Conservation (phyloP, 805 yeast genomes). For the Phaffomyces thermotolerans region DNA sequence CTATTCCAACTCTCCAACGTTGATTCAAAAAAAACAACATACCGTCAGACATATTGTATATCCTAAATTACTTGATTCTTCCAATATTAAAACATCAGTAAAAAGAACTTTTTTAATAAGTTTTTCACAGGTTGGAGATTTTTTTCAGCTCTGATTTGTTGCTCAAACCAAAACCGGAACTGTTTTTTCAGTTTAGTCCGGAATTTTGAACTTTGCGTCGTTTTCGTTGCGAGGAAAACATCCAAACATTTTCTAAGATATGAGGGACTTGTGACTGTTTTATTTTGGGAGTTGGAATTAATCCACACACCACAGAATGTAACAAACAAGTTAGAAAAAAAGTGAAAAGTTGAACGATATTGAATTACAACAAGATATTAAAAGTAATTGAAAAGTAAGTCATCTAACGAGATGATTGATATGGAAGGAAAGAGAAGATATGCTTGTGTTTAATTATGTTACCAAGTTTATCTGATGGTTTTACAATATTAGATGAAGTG, state of each 20-base stretch:
- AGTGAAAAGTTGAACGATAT: constrained; percentile 7
- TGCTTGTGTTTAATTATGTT: too few relatives aligned
- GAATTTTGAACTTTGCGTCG: too few relatives aligned
- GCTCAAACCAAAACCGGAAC: constrained; percentile 2
- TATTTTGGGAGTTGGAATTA: background rate
- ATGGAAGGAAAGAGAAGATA: too few relatives aligned
- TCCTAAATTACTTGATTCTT: constrained; percentile 2
- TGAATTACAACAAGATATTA: background rate
- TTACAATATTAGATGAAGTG: too few relatives aligned
- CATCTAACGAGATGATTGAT: background rate
- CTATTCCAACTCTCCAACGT: background rate
- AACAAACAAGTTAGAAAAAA: constrained; percentile 1
- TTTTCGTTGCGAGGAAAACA: background rate
- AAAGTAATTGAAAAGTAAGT: constrained; percentile 9
- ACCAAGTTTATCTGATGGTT: too few relatives aligned
- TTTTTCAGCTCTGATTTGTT: constrained; percentile 7
- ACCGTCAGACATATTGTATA: constrained; percentile 26
- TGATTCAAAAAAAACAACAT: constrained; percentile 15
- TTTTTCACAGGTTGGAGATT: background rate
- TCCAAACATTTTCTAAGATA: background rate
- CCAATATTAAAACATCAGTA: background rate
- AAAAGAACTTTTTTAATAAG: constrained; percentile 4
- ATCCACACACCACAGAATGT: background rate
- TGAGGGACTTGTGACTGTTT: background rate
- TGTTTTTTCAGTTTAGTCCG: too few relatives aligned